Evolutionary conservation across 1,139 yeast species (phyloP), one percentile per base, ranked within the genome.

Genomic region (Torulaspora pretoriensis): DNA sequence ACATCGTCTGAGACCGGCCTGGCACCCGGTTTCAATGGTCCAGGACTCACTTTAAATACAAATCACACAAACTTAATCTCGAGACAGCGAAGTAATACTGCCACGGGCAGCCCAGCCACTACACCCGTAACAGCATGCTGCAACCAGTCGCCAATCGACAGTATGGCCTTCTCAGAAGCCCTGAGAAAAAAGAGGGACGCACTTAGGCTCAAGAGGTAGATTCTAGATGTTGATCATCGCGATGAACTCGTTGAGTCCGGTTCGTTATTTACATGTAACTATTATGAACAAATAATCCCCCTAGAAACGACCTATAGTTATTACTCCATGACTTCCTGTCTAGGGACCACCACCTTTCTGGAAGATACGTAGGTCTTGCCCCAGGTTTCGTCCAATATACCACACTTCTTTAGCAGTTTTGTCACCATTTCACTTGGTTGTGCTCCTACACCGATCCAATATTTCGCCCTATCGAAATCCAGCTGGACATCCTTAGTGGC

Each of bases 391-490:
- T 87, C 85, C 57, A 90, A 74, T 42, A 83, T 70, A 3, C 89
- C 88, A 3, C 88, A 88, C 65, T 86, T 87, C 60, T 82, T 83
- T 64, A 92, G 78, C 50, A 92, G 69, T 56, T 80, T 80, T 4
- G 81, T 77, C 9, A 90, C 95, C 4, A 94, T 73, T 35, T 85
- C 90, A 27, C 94, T 81, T 3, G 96, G 95, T 63, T 86, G 95
- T 1, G 97, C 98, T n/a, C 99, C 99, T 12, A 88, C 96, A 60
- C 97, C 96, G 36, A 92, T 71, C 99, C 99, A 92, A 68, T 92
- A 94, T 66, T 88, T 88, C n/a, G 96, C 80, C 55, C 97, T 79
- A 53, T 81, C 81, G 62, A 92, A 88, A 64, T 92, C 97, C 38
- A 92, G 71, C 55, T 80, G 77, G 32, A 92, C 78, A 56, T 89